Base-by-base conservation (phyloP, 805 yeast species). In the Yamadazyma nakazawae region DNA sequence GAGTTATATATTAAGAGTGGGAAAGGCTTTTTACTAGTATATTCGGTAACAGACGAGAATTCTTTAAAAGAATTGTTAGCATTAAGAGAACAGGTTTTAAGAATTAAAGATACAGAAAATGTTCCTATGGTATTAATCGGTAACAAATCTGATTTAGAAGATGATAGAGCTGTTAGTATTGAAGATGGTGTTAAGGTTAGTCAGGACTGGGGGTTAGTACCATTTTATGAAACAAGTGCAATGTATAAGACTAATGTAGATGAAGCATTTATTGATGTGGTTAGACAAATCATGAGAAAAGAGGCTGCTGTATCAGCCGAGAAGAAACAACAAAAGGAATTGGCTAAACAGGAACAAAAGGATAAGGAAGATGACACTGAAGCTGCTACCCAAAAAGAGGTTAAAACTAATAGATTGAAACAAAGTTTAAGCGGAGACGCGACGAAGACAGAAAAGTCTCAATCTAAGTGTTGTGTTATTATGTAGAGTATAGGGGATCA, bases 211-310 rank as follows among this genome's bases (percentile, higher is more conserved):
- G 95, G 92, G 14, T 78, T 79, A 57, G 94, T 88, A 2, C 96
- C 96, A 19, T 92, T 91, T 59, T 88, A 89, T 65, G 96, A 91
- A 65, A 85, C 96, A 1, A 84, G 94, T 57, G 98, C 99, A n/a
- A 82, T 88, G 81, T 80, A 84, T 61, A 82, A 85, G 63, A 83
- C 89, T 54, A 88, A 89, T 59, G 95, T 92, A 26, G 96, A 89
- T 61, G 96, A 90, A 58, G 94, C 92, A 0, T 94, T 91, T 58
- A 76, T 84, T 31, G 96, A 88, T 62, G 85, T 88, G 28, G 95
- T 91, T 11, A 80, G 96, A 61, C 96, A 89, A 59, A 88, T 91
- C 48, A 88, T 85, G 78, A 76, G 90, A 55, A 82, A 84, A 52
- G 95, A 87, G 57, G 75, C 75, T 8, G 71, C 70, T 36, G 61